Evolutionary conservation across 768 basidiomycete species (phyloP).

Genomic region (Auriscalpium vulgare): DNA sequence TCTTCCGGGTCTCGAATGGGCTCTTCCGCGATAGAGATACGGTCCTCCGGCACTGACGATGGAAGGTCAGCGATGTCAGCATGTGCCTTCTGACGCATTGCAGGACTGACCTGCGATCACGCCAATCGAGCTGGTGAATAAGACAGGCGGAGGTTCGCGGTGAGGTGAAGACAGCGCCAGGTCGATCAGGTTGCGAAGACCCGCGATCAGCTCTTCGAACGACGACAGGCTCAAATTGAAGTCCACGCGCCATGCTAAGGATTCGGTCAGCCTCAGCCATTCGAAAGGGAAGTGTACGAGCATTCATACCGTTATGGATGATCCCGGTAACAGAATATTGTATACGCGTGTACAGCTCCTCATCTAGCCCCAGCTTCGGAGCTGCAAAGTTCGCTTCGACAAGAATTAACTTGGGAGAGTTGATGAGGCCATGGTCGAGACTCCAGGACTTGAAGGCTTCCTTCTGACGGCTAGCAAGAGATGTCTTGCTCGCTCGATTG

Average conservation of each 20-base stretch:
- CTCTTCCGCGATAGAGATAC: neutral
- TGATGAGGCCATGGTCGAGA: neutral
- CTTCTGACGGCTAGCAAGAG: neutral
- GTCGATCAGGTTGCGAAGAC: conserved; percentile 17
- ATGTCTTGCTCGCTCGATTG: neutral
- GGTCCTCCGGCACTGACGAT: neutral
- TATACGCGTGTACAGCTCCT: neutral
- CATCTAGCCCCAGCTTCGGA: neutral
- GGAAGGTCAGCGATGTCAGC: neutral
- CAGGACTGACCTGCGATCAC: conserved; percentile 6
- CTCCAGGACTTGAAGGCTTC: neutral
- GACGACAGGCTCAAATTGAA: conserved; percentile 19
- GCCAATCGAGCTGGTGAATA: conserved; percentile 21
- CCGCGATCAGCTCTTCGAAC: conserved; percentile 18
- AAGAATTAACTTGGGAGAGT: neutral
- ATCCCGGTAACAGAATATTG: neutral
- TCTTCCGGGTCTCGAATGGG: conserved; percentile 13
- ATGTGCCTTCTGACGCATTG: too few relatives aligned
- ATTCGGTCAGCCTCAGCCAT: conserved; percentile 6
- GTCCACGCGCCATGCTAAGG: conserved; percentile 20
- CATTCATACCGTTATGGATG: too few relatives aligned
- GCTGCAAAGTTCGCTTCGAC: neutral
- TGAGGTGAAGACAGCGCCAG: conserved; percentile 15
- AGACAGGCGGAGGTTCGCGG: conserved; percentile 9
- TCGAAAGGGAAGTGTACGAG: too few relatives aligned